phyloP scores from a whole-genome alignment of 75 land plant genomes.

The Isoetes taiwanensis region DNA sequence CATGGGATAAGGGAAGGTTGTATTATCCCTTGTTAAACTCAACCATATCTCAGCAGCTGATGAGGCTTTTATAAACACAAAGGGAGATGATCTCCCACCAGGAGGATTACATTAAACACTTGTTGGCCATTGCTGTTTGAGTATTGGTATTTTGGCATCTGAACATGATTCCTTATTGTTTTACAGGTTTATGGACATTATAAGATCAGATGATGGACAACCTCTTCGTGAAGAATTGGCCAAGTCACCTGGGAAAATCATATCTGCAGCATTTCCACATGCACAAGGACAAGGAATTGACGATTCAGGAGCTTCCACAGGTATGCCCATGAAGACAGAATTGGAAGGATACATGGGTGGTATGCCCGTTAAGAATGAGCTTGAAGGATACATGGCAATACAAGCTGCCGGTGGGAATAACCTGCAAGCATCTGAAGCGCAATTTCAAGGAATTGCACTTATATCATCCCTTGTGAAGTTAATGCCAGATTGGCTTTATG shows the following conservation, averaged over 20 bases:
- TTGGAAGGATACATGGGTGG: conserved; percentile 39
- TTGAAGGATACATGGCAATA: conserved; percentile 29
- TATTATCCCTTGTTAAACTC: no score
- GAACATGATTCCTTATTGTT: no score
- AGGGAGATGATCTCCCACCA: no score
- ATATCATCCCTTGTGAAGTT: conserved; percentile 69
- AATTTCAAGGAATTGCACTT: conserved; percentile 90
- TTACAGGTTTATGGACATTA: conserved; percentile 89
- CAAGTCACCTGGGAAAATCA: conserved; percentile 80
- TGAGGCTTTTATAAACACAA: no score
- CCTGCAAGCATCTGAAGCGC: conserved; percentile 42
- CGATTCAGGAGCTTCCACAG: conserved; percentile 22
- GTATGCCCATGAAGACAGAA: conserved; percentile 19
- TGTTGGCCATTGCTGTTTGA: no score
- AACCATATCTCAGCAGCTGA: no score
- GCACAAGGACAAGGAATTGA: conserved; percentile 15
- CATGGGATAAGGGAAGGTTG: no score
- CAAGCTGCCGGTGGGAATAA: conserved; percentile 18
- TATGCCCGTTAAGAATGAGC: conserved; percentile 13
- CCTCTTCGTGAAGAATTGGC: conserved; percentile 88
- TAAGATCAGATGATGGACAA: conserved; percentile 89
- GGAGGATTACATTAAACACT: no score
- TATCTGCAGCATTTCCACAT: conserved; percentile 59
- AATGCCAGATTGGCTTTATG: conserved; percentile 80
- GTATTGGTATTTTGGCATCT: no score